Percentiles rank a stretch among this genome's conserved stretches.
Conservation (phyloP, 805 yeast species). For the Metschnikowia sp. region DNA sequence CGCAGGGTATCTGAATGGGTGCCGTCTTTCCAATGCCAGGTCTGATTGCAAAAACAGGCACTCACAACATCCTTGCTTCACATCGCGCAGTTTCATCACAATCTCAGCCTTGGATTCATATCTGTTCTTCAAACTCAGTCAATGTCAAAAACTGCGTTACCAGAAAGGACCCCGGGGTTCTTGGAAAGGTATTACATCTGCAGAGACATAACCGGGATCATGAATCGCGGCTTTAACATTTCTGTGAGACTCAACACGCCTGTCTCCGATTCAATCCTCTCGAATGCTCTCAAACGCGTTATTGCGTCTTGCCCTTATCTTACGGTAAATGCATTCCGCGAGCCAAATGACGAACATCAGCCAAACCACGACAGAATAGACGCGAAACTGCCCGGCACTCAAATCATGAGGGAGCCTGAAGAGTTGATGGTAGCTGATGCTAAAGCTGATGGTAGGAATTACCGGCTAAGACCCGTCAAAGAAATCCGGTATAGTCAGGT, state of each 20-base stretch:
- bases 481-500: conserved; percentile 9
- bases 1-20: no score
- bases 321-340: conserved; percentile 11
- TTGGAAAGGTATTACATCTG: conserved; percentile 14
- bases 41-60: neutral
- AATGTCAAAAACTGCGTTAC: neutral
- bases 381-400: neutral
- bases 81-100: neutral
- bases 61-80: neutral
- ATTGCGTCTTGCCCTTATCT: conserved; percentile 7
- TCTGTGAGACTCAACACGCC: conserved; percentile 4
- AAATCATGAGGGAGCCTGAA: neutral
- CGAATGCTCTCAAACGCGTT: conserved; percentile 13
- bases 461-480: conserved; percentile 3
- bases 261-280: conserved; percentile 7
- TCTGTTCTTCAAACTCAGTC: no score
- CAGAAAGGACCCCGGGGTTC: conserved; percentile 9
- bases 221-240: conserved; percentile 13
- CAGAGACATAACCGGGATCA: conserved; percentile 12
- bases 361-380: neutral
- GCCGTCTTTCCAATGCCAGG: no score
- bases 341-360: neutral
- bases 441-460: conserved; percentile 8
- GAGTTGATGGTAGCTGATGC: conserved; percentile 1
- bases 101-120: neutral